Evolutionary conservation across 2,329 filamentous ascomycete species (phyloP), one percentile per base, ranked within the genome.

Genomic region (Trichoderma pleuroti): DNA sequence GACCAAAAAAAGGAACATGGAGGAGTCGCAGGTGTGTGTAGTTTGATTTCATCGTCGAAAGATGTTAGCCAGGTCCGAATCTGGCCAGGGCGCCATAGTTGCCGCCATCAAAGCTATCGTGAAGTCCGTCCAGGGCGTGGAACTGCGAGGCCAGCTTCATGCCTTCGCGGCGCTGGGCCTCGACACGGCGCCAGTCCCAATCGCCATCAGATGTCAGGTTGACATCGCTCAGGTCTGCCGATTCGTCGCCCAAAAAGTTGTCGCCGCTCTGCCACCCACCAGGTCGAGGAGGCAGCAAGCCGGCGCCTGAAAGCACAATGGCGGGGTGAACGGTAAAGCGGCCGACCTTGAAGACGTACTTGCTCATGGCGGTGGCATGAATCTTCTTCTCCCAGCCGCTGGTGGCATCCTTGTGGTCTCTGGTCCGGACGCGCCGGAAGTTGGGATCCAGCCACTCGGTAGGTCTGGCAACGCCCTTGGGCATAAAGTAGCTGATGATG

Each of bases 311-410:
- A 30, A 98, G 84, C 9, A 95, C 85, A 60, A 92, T 85, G 74
- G 94, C 91, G 0, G 96, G 94, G 74, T 94, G 89, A 5, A 98
- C 88, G 0, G 95, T 98, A 76, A 96, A 85, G 28, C 95, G 86
- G 1, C 91, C 92, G 70, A 93, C 85, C 83, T 95, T 95, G 79
- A 93, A 90, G 52, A 95, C 92, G 79, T 95, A 95, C 83, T 94
- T 94, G 82, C 88, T 90, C 56, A 95, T 80, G 1, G 90, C 90
- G 0, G 90, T 91, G 1, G 92, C 93, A 74, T 91, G 86, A 49
- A 95, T 86, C 72, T 87, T 88, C 80, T 87, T 89, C 78, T 89
- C 84, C 79, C 87, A 88, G 34, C 85, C 84, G 2, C 78, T 79
- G 30, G 81, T 73, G 4, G 75, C 74, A 60, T 82, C 79, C 54